Conservation (phyloP, 2,329 filamentous ascomycete species). For the Sclerotinia nivalis region DNA sequence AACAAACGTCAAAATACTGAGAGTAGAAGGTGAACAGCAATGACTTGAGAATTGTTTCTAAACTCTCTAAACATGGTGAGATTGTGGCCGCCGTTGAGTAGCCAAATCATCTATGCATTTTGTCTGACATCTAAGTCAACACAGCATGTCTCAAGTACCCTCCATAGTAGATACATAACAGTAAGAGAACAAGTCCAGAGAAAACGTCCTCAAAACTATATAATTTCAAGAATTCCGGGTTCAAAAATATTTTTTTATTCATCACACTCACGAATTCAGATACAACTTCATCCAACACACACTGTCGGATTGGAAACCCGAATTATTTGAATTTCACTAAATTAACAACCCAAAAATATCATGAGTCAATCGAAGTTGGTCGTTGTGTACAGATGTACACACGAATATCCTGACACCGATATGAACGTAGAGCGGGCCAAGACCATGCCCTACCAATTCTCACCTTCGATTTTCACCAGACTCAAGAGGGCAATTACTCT, state of each 20-base stretch:
- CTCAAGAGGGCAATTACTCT: background rate
- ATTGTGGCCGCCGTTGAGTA: too few relatives aligned
- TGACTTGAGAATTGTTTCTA: background rate
- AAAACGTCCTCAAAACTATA: background rate
- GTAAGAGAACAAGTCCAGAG: background rate
- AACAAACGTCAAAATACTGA: background rate
- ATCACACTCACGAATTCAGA: background rate
- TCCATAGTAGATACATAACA: background rate
- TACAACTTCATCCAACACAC: background rate
- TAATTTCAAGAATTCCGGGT: background rate
- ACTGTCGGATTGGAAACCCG: background rate
- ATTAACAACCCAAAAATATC: background rate
- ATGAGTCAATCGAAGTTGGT: background rate
- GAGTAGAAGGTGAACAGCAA: background rate
- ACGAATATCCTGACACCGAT: background rate
- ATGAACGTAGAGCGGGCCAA: background rate
- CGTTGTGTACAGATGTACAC: slow-evolving; percentile 9
- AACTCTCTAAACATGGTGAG: background rate
- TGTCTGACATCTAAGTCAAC: background rate
- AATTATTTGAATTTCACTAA: background rate
- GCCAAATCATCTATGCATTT: background rate
- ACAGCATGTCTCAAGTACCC: too few relatives aligned
- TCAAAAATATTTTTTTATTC: background rate
- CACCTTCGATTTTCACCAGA: background rate
- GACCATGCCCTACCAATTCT: background rate